These are phyloP conservation scores for Hymenoscyphus salicellus DNA, from an alignment of 2,329 filamentous ascomycete genomes.

Conservation along the genomic window DNA sequence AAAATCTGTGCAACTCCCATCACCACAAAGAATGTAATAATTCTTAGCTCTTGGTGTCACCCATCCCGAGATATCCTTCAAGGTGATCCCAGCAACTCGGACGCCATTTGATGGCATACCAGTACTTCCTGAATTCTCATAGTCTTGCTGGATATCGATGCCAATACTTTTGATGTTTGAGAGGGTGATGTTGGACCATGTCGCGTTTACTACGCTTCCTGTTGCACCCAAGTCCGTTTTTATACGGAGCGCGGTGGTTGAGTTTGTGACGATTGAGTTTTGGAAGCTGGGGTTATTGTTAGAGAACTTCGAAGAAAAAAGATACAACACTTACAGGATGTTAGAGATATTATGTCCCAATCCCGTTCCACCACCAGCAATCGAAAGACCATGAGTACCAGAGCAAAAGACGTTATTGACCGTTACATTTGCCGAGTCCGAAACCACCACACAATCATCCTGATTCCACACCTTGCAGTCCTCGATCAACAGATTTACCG, in stretches of 20 bases:
- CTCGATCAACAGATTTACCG: constrained; percentile 31
- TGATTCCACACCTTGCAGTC: constrained; percentile 35
- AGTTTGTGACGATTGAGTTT: constrained; percentile 29
- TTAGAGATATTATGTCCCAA: constrained; percentile 13
- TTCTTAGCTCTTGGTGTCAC: constrained; percentile 34
- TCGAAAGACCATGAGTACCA: constrained; percentile 15
- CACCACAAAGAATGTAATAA: constrained; percentile 51
- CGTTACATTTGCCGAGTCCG: constrained; percentile 13
- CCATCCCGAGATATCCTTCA: constrained; percentile 36
- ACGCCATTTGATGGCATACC: constrained; percentile 45
- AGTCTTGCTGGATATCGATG: constrained; percentile 55
- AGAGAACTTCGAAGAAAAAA: too few species aligned
- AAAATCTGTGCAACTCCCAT: background rate
- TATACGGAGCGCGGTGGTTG: constrained; percentile 37
- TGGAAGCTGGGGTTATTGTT: constrained; percentile 18
- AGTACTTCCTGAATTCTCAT: constrained; percentile 47
- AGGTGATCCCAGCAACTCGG: constrained; percentile 43
- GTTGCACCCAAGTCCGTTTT: constrained; percentile 39
- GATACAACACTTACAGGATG: constrained; percentile 11
- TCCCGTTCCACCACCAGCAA: constrained; percentile 13
- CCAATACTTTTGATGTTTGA: constrained; percentile 45
- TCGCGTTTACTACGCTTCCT: constrained; percentile 39
- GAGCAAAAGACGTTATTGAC: constrained; percentile 14
- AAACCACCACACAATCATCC: constrained; percentile 36
- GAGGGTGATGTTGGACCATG: constrained; percentile 45